Base-by-base conservation (phyloP, 176 grass and related monocot genomes). In the Raddia guianensis region DNA sequence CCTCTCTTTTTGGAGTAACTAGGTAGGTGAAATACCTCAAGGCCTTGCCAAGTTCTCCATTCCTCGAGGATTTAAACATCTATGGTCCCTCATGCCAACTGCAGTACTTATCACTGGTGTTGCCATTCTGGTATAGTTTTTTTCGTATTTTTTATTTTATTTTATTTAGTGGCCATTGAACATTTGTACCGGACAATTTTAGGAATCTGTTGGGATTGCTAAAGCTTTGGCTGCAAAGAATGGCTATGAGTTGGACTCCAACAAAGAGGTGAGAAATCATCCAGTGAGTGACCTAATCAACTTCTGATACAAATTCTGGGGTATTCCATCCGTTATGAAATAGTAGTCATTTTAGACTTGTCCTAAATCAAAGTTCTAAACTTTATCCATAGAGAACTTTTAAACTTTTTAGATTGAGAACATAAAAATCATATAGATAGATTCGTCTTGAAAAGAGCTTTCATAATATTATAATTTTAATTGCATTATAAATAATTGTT, bases 201-300 rank as follows among this genome's bases (percentile, higher is more conserved):
- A 98, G 95, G 95, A 98, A 85, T 98, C 95, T 83, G 95, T 98
- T 83, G 95, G 95, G 50, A 98, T 98, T 52, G 95, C 95, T 81
- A 98, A 98, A 92, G 95, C 92, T 68, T 90, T 98, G 71, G 95
- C 95, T 59, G 95, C 86, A 2, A 98, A 98, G 85, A 94, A 98
- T 65, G 90, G 95, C 72, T 98, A 98, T 83, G 95, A 98, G 60
- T 90, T 98, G 75, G 95, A 98, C 70, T 92, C 95, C 5, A 98
- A 94, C 68, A 93, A 98, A 91, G 95, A 98, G 90, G 95, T 92
- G 87, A 80, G 15, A 3, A 3, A 67, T 76, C 47, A 47, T 55
- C 64, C 12, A 53, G 48, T 66, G 15, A 20, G 7, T 53, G 59
- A 42, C 50, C 52, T 64, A 80, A 61, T 84, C 69, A 27, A 8